Percentiles rank a stretch among this genome's conserved stretches.
Conservation (phyloP, 164 flowering plant genomes). For the Litsea cubeba region DNA sequence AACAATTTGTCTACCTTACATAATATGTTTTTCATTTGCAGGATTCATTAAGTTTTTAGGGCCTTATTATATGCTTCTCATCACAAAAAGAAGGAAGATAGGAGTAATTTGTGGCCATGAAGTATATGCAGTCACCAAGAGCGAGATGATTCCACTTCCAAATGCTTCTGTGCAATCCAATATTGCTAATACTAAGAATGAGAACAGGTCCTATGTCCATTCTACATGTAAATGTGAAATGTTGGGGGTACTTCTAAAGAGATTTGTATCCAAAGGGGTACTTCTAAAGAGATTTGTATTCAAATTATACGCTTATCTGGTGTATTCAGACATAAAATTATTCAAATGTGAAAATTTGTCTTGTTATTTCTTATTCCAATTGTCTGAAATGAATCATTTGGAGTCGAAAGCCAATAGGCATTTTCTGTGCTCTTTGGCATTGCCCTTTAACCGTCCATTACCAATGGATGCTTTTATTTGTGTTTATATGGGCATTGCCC, state of each 20-base stretch:
- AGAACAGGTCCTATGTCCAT: constrained; percentile 97
- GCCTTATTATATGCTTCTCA: constrained; percentile 90
- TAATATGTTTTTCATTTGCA: constrained; percentile 23
- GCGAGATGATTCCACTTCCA: constrained; percentile 80
- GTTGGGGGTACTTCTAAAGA: constrained; percentile 33
- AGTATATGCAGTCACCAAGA: constrained; percentile 70
- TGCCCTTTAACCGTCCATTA: background rate
- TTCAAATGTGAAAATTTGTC: constrained; percentile 12
- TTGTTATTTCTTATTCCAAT: constrained; percentile 4
- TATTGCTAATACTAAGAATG: constrained; percentile 78
- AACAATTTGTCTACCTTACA: background rate
- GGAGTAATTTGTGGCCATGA: constrained; percentile 87
- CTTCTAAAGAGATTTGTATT: constrained; percentile 27
- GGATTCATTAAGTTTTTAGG: constrained; percentile 93
- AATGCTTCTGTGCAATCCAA: constrained; percentile 52
- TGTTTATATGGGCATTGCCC: background rate
- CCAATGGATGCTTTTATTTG: background rate
- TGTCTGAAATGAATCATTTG: constrained; percentile 18
- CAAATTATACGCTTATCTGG: constrained; percentile 12
- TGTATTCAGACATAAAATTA: constrained; percentile 30
- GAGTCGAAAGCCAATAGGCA: constrained; percentile 6
- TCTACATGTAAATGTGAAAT: constrained; percentile 66
- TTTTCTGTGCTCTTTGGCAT: background rate
- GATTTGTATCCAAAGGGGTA: constrained; percentile 29
- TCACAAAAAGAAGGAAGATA: constrained; percentile 88